These are phyloP conservation scores for Leccinum ochraceum DNA, from an alignment of 768 basidiomycete species.

Conservation along the genomic window DNA sequence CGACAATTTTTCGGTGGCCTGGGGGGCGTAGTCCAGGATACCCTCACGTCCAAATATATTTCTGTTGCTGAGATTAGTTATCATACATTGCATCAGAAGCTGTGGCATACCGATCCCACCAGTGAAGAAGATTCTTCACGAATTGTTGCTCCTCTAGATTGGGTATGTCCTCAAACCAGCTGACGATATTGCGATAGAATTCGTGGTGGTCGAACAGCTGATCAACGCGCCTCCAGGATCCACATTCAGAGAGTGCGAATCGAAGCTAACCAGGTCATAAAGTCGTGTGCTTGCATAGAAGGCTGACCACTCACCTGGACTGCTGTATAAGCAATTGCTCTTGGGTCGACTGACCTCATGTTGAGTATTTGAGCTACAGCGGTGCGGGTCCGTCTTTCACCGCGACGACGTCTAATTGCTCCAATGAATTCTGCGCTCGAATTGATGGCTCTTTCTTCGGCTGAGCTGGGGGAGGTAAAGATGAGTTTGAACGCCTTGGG, in stretches of 20 bases:
- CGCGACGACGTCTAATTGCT: neutral
- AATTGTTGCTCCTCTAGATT: neutral
- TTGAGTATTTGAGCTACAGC: neutral
- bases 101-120: neutral
- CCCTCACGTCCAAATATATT: neutral
- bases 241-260: neutral
- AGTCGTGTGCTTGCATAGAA: neutral
- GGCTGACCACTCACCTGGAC: neutral
- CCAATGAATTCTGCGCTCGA: neutral
- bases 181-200: neutral
- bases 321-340: neutral
- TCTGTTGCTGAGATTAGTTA: neutral
- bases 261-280: neutral
- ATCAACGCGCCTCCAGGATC: neutral
- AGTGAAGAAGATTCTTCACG: neutral
- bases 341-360: neutral
- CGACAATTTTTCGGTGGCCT: neutral
- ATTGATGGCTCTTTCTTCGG: neutral
- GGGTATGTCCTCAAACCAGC: neutral
- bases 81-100: neutral
- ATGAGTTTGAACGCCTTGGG: neutral
- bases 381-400: neutral
- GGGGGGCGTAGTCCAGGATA: neutral
- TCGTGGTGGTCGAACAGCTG: neutral
- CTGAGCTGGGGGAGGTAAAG: slow-evolving; percentile 2